Base-by-base conservation (phyloP, 768 basidiomycete species). In the Naganishia kalamii region DNA sequence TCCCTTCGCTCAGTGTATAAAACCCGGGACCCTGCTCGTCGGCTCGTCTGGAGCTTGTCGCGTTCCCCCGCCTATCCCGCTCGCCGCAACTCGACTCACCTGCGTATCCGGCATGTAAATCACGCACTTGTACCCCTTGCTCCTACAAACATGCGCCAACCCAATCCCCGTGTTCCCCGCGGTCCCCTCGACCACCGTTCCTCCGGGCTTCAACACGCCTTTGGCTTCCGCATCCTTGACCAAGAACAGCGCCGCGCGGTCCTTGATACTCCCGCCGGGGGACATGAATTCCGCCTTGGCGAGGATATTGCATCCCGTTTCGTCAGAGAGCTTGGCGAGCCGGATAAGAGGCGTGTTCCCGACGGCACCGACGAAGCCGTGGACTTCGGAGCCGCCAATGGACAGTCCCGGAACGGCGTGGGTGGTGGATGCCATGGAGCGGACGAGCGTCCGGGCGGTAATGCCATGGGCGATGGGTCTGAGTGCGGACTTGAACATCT, bases 221-320 rank as follows among this genome's bases (percentile, higher is more conserved):
- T 84, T 83, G 72, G 86, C 82, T 79, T 98, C 94, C 3, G 94
- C 94, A 75, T 92, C 87, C 60, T 81, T 81, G 51, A 99, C 80
- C 59, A 99, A 83, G 32, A 90, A 92, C 17, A 96, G 83, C 1
- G 94, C 96, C 41, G 96, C 96, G 50, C 96, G 86, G 75, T 99
- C 96, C 80, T 99, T 99, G 70, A 99, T 90, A 68, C 90, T 92
- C 43, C 94, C 94, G 5, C 96, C 96, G 0, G 96, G 96, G 73
- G 97, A 97, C 80, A 96, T 92, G 75, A 96, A 93, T 79, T 99
- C 96, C 21, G 96, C 91, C 77, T 99, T 97, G n/a, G 89, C 93
- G 51, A 87, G 86, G 67, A 97, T 91, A 60, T 84, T 84, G 62
- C 85, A 86, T 17, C 92, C 92, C 0, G 86, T 90, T 74, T 84